Percentiles rank a stretch among this genome's conserved stretches.
Evolutionary conservation across 2,329 filamentous ascomycete species (phyloP).

Genomic region (Dactylellina leptospora): DNA sequence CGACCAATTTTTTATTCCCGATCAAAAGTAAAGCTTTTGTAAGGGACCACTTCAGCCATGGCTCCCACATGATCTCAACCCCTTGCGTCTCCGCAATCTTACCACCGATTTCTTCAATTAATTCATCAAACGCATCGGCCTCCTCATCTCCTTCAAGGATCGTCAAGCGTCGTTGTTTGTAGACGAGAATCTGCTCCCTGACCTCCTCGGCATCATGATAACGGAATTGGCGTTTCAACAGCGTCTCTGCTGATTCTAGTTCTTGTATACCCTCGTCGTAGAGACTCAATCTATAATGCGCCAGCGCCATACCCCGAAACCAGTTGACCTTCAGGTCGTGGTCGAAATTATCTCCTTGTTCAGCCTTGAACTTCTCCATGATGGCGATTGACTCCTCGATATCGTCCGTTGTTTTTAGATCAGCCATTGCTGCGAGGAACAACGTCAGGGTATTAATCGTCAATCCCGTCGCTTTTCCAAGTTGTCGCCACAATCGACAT

Average conservation of each 20-base stretch:
- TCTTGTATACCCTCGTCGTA: constrained; percentile 38
- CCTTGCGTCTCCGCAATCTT: constrained; percentile 13
- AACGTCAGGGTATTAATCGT: constrained; percentile 33
- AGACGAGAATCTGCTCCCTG: constrained; percentile 27
- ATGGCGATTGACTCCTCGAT: constrained; percentile 27
- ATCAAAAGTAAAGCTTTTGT: constrained; percentile 36
- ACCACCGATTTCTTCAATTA: constrained; percentile 30
- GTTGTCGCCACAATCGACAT: constrained; percentile 34
- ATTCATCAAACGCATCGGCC: constrained; percentile 44
- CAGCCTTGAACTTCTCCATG: constrained; percentile 37
- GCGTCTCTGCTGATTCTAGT: constrained; percentile 17
- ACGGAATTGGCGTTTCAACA: constrained; percentile 22
- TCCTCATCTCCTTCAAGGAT: constrained; percentile 29
- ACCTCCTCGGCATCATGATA: constrained; percentile 8
- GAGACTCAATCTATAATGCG: constrained; percentile 24
- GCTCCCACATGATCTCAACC: constrained; percentile 8
- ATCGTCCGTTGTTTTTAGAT: constrained; percentile 39
- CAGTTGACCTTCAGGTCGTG: constrained; percentile 28
- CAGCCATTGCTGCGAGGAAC: constrained; percentile 40
- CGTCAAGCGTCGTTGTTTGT: constrained; percentile 25
- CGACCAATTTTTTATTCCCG: constrained; percentile 10
- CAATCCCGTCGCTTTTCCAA: constrained; percentile 32
- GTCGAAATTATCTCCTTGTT: constrained; percentile 29
- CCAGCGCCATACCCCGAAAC: constrained; percentile 21
- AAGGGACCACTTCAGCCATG: constrained; percentile 24